Evolutionary conservation across 1,284 basidiomycete genomes (phyloP), one percentile per base, ranked within the genome.

Genomic region (Trichosporon sp.): DNA sequence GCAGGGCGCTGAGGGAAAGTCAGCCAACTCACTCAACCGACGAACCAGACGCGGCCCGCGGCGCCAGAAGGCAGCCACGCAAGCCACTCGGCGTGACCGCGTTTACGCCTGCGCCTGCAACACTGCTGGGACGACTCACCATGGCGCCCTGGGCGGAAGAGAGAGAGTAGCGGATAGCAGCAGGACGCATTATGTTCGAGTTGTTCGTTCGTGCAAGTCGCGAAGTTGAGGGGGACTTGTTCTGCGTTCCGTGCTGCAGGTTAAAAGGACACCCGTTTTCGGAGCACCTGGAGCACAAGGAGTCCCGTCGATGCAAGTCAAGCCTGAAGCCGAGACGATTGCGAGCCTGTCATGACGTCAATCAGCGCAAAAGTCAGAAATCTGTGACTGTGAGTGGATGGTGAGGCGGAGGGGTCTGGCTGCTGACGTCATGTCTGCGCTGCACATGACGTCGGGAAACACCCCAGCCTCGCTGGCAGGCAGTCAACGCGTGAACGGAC

Each of bases 1-100:
- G 52, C 44, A 25, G 59, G 63, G 59, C 58, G 57, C 63, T 65
- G 63, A 10, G 21, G 21, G 29, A 40, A 59, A 31, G 25, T 54
- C 27, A 54, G 49, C 49, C 49, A 13, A 29, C 49, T 1, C 21
- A 27, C 49, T 54, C 49, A 3, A 44, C 7, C 14, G 49, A 29
- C 49, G 36, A 46, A 40, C 40, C 33, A 59, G 58, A 27, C 19
- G 21, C 23, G 36, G 16, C 32, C 21, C n/a, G 16, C 19, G 11
- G 25, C 31, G 58, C 25, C 27, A 36, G 58, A 29, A 10, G 40
- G 37, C 29, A 32, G 54, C 32, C 56, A 57, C 32, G 9, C n/a
- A 57, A 33, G 56, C 32, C 33, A 33, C 56, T 10, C 9, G 31
- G 25, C 29, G 29, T 7, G 27, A 33, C 14, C 46, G 23, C 25